These are phyloP conservation scores for Cucurbita moschata DNA, from an alignment of 306 rosid genomes.

Conservation along the genomic window DNA sequence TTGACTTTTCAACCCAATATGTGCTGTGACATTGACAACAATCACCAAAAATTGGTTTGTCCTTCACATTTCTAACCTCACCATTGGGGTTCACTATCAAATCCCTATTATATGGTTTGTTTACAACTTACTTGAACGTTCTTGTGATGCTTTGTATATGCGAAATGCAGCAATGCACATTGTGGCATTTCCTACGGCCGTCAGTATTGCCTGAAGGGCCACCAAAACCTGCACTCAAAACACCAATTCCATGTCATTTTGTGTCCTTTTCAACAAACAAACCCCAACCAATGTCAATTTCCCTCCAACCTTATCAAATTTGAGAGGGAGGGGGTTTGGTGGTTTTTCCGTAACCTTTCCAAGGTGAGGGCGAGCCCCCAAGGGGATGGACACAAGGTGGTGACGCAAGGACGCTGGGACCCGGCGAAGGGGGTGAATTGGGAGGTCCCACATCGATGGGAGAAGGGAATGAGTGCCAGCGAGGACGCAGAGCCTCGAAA, in stretches of 20 bases:
- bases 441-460: no score
- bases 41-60: background rate
- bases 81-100: background rate
- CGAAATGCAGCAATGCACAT: constrained; percentile 87
- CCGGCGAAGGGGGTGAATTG: no score
- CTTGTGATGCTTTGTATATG: constrained; percentile 56
- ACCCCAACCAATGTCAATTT: background rate
- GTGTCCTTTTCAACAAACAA: background rate
- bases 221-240: constrained; percentile 55
- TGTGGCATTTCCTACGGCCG: constrained; percentile 71
- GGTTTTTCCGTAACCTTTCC: background rate
- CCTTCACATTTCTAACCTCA: background rate
- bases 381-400: no score
- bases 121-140: constrained; percentile 45
- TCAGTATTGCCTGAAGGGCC: constrained; percentile 84
- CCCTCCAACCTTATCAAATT: background rate
- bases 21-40: background rate
- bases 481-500: no score
- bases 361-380: background rate
- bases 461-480: no score
- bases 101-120: background rate
- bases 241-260: background rate
- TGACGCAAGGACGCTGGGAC: no score
- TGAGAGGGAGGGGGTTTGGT: background rate
- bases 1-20: background rate